Evolutionary conservation across 805 yeast genomes (phyloP), one percentile per base, ranked within the genome.

Genomic region (Kodamaea leandrae): DNA sequence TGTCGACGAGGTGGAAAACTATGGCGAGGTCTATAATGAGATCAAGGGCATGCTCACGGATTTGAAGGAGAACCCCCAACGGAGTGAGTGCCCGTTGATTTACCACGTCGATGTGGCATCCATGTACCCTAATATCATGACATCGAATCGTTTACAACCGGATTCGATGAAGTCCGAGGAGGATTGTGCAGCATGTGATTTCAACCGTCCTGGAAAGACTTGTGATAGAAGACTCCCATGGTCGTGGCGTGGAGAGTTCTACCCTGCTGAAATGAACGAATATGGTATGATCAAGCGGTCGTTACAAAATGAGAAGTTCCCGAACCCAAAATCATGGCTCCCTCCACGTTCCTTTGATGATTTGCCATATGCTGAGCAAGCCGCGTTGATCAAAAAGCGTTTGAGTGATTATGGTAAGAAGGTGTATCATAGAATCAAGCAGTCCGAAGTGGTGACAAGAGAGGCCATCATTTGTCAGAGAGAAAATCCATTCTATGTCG

Each of bases 51-150:
- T 69, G 50, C 67, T 93, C 10, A 44, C 73, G n/a, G 85, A 73
- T 2, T 63, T 93, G 38, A 80, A 77, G 46, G 59, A 68, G 1
- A 72, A 73, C 27, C 90, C 91, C 1, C 71, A 71, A 26, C 71
- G 97, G 50, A 59, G 61, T 9, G 98, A 93, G 53, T 68, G 69
- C 8, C 99, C 99, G 0, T 68, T 86, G 35, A 93, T 93, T 48
- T 93, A 95, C 54, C 99, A 93, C 57, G 96, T 95, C 26, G 99
- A 93, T 69, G 99, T 93, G 37, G 97, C 99, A 1, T 93, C 99
- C 1, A 93, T 93, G 99, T 93, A 93, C 57, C 99, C 99, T 4
- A 93, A 93, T 57, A 93, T 93, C 59, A 93, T 93, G 98, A 88
- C 96, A 5, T 86, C 98, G 0, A 93, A 93, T 64, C 79, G 99